A percentile compares a stretch with the other conserved stretches of the same genome.
These are phyloP conservation scores for Fraxinus cuspidata DNA, from an alignment of 257 asterid genomes.

Conservation along the genomic window DNA sequence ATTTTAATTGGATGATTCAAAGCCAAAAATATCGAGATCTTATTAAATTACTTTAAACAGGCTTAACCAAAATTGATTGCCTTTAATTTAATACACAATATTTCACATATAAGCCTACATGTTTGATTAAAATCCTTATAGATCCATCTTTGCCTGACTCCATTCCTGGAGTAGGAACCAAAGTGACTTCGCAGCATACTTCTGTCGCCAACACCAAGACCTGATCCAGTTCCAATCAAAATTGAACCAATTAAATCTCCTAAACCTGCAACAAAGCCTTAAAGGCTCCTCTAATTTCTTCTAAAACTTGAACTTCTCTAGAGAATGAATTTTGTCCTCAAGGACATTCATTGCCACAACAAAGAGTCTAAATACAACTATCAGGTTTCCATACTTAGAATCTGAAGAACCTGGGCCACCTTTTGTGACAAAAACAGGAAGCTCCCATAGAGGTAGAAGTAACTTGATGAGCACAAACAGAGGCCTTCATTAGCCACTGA, in stretches of 20 bases:
- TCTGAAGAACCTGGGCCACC: constrained; percentile 57
- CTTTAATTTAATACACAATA: too few species aligned
- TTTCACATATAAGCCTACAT: too few species aligned
- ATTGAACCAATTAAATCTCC: constrained; percentile 91
- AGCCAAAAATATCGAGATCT: too few species aligned
- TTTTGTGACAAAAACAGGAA: constrained; percentile 78
- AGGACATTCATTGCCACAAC: constrained; percentile 75
- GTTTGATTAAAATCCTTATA: too few species aligned
- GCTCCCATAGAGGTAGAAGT: constrained; percentile 92
- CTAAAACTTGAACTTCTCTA: constrained; percentile 86
- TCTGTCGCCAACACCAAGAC: constrained; percentile 72
- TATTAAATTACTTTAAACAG: too few species aligned
- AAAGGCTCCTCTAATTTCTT: constrained; percentile 82
- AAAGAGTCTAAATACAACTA: constrained; percentile 73
- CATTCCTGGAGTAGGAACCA: constrained; percentile 70
- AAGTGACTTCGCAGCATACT: constrained; percentile 79
- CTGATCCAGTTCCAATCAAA: constrained; percentile 75
- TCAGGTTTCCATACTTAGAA: constrained; percentile 54
- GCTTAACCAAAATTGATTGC: too few species aligned
- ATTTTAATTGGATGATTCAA: too few species aligned
- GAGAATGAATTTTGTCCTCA: constrained; percentile 87
- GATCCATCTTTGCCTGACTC: constrained; percentile 57
- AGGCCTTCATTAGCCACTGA: constrained; percentile 96
- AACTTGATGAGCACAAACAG: constrained; percentile 89
- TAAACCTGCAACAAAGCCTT: constrained; percentile 92